A percentile compares a stretch with the other conserved stretches of the same genome.
Conservation (phyloP, 1,139 yeast species). For the Yamadazyma diddensiae region DNA sequence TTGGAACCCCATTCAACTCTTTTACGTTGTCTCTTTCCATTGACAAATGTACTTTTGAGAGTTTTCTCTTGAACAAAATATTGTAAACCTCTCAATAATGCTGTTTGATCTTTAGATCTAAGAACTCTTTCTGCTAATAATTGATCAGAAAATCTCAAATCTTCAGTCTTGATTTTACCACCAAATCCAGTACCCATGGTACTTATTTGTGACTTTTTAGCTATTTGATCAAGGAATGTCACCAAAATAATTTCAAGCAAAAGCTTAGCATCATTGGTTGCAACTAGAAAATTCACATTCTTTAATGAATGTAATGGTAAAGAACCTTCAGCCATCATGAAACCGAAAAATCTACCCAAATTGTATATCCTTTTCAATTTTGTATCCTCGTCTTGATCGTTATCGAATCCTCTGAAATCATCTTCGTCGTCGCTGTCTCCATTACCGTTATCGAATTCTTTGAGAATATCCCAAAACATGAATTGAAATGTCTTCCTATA, state of each 20-base stretch:
- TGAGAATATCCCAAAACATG: conserved; percentile 83
- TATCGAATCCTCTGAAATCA: conserved; percentile 34
- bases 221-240: conserved; percentile 62
- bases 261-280: conserved; percentile 60
- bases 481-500: conserved; percentile 85
- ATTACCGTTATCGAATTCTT: conserved; percentile 57
- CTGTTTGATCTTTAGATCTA: conserved; percentile 61
- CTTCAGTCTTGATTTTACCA: conserved; percentile 25
- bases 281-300: conserved; percentile 70
- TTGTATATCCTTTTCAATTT: conserved; percentile 62
- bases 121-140: conserved; percentile 51
- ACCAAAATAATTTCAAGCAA: conserved; percentile 74
- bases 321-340: conserved; percentile 66
- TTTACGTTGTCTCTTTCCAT: conserved; percentile 55
- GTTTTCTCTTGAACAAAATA: conserved; percentile 61
- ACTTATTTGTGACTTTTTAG: conserved; percentile 58
- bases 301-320: conserved; percentile 71
- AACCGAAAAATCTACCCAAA: conserved; percentile 78
- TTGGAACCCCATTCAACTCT: conserved; percentile 73
- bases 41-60: conserved; percentile 47
- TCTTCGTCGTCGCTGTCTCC: conserved; percentile 38
- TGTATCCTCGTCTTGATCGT: conserved; percentile 37
- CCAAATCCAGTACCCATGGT: conserved; percentile 45
- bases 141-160: conserved; percentile 50
- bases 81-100: conserved; percentile 68